Base-by-base conservation (phyloP, 2,329 filamentous ascomycete genomes). In the Alternaria tenuissima region DNA sequence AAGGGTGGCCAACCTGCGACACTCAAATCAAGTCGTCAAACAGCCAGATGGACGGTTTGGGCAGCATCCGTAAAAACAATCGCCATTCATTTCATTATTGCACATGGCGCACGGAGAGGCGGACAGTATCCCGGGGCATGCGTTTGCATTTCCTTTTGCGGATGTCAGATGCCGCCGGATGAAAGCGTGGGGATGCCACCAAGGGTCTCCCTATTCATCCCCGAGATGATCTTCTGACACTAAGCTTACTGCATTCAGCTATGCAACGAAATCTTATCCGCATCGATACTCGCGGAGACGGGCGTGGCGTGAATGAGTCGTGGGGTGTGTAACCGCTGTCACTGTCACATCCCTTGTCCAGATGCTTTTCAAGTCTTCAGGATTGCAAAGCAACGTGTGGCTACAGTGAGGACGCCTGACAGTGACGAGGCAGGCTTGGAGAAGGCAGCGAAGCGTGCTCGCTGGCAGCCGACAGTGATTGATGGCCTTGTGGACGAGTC, bases 171-270 rank as follows among this genome's bases (percentile, higher is more conserved):
- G 57, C 57, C 68, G 69, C 52, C 61, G 63, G 72, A 66, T 65
- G 59, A 62, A 65, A 49, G 66, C 62, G 59, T 62, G 52, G 59
- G 67, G 65, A 70, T 42, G 39, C 62, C 56, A 62, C 43, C 52
- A 54, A 63, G 55, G 61, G 64, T 55, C 55, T 39, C 36, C 55
- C 55, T 61, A 63, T 58, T 20, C 66, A 62, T 70, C 66, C 59
- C 70, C 73, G 67, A 73, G 42, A 58, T 64, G 70, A 75, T 73
- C 63, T 52, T 52, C 44, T 62, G 62, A 65, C 57, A 60, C 61
- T 64, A 61, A 62, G 59, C 66, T 71, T 64, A 69, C 62, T 61
- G 38, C 32, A 62, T 66, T 38, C 42, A 42, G 64, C 38, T 59
- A 44, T 41, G 39, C 55, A 32, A 51, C 36, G 7, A 14, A 65